Evolutionary conservation across 78 protist genomes (phyloP), one percentile per base, ranked within the genome.

Genomic region (Chrysochromulina parva): DNA sequence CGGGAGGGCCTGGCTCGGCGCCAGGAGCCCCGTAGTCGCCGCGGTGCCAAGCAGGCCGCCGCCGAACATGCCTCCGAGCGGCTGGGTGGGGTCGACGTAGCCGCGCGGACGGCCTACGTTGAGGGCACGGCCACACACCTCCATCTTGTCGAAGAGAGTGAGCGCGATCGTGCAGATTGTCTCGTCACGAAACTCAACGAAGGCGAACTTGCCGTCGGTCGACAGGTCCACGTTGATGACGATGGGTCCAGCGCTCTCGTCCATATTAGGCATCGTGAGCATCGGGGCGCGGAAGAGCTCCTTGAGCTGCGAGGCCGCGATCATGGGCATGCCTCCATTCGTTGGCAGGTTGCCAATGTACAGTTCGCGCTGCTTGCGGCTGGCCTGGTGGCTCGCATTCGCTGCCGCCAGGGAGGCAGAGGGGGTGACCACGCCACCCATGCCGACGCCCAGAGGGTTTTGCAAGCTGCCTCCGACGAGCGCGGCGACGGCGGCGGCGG

Each of bases 181-280:
- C 52, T 69, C 78, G 78, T 69, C 78, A 52, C 78, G 78, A 4
- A 69, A 5, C 78, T 69, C 78, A 22, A 69, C 78, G 53, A 69
- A 69, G 52, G 78, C 78, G 14, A 69, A 69, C 52, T 38, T n/a
- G 78, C 78, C 78, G 26, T 69, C 52, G 0, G 62, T 13, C 24
- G 62, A 58, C 24, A 58, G 62, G 62, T 13, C 38, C 47, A 19
- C 26, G 73, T 66, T 66, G 38, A 26, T 19, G 17, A 66, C 73
- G 17, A 38, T 1, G 17, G 73, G 24, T 26, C 73, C 73, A 10
- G 1, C 6, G 38, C 38, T 10, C 78, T 14, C 28, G 78, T 69
- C 78, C 53, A 38, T 28, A 52, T 52, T 52, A 4, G 78, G 78
- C 78, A 38, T 69, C 78, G 78, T 5, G 14, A 0, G 2, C 47